Evolutionary conservation across 495 filamentous ascomycete species (phyloP).

Genomic region (Aspergillus campestris): DNA sequence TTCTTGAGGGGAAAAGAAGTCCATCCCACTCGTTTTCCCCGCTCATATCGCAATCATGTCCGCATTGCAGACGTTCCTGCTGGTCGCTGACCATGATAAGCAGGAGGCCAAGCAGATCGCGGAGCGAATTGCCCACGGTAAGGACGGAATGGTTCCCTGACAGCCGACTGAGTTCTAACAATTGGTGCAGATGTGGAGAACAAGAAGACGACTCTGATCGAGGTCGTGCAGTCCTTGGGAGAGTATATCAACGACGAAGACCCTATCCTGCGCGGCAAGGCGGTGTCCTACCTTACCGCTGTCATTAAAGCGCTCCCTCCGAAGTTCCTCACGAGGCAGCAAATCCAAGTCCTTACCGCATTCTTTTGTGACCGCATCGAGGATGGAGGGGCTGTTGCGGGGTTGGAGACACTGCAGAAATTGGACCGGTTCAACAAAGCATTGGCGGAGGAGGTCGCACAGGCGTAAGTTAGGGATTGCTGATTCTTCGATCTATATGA

Average conservation of each 20-base stretch:
- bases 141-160: conserved; percentile 6
- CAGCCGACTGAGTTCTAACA: conserved; percentile 2
- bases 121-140: conserved; percentile 49
- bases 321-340: conserved; percentile 56
- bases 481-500: not conserved
- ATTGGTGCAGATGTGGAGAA: conserved; percentile 46
- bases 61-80: conserved; percentile 55
- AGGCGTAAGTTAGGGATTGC: conserved; percentile 35
- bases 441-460: conserved; percentile 38
- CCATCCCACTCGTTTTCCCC: conserved; percentile 2
- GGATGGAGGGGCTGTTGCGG: conserved; percentile 48
- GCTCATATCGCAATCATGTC: conserved; percentile 41
- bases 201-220: conserved; percentile 55
- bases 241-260: conserved; percentile 69
- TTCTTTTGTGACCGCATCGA: conserved; percentile 56
- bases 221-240: conserved; percentile 57
- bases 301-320: conserved; percentile 51
- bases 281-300: conserved; percentile 59
- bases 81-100: conserved; percentile 55
- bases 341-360: conserved; percentile 50
- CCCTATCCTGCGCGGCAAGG: conserved; percentile 52
- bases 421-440: conserved; percentile 41
- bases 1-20: conserved; percentile 14
- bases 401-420: conserved; percentile 38
- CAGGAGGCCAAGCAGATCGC: conserved; percentile 52